A percentile compares a stretch with the other conserved stretches of the same genome.
Evolutionary conservation across 257 asterid species (phyloP).

Genomic region (Solanum corneliomulleri): DNA sequence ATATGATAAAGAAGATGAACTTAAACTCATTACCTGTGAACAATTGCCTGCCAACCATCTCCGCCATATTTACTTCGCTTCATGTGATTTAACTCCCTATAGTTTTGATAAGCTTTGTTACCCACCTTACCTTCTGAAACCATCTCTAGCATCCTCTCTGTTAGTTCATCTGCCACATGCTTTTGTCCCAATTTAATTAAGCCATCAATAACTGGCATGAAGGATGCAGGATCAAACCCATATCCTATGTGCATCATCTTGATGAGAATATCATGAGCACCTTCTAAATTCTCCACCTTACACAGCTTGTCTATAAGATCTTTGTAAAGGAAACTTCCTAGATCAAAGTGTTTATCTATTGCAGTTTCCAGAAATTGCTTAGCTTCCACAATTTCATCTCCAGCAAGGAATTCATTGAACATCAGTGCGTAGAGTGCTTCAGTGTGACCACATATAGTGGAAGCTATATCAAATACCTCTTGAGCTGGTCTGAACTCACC

Average conservation of each 20-base stretch:
- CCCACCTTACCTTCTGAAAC: slow-evolving; percentile 33
- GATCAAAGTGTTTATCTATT: slow-evolving; percentile 40
- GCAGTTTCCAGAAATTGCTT: slow-evolving; percentile 60
- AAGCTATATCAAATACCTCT: slow-evolving; percentile 58
- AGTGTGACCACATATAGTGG: slow-evolving; percentile 50
- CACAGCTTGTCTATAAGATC: slow-evolving; percentile 55
- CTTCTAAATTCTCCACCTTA: slow-evolving; percentile 38
- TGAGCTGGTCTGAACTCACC: slow-evolving; percentile 92
- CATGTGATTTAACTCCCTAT: slow-evolving; percentile 10
- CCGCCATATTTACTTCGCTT: slow-evolving; percentile 21
- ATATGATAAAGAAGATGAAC: background rate
- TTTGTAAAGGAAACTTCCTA: slow-evolving; percentile 48
- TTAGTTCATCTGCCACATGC: slow-evolving; percentile 60
- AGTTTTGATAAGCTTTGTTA: slow-evolving; percentile 22
- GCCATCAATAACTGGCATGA: slow-evolving; percentile 79
- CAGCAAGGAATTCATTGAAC: slow-evolving; percentile 69
- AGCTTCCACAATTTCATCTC: slow-evolving; percentile 69
- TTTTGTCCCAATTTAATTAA: slow-evolving; percentile 47
- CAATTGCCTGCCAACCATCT: slow-evolving; percentile 57
- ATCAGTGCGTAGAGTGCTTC: slow-evolving; percentile 50
- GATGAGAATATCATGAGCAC: slow-evolving; percentile 42
- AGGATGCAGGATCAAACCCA: slow-evolving; percentile 67
- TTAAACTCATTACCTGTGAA: slow-evolving; percentile 46
- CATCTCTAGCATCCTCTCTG: slow-evolving; percentile 64
- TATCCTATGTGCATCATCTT: slow-evolving; percentile 56